Percentiles rank a stretch among this genome's conserved stretches.
phyloP scores from a whole-genome alignment of 176 grass and related monocot species.

The Aegilops longissima region DNA sequence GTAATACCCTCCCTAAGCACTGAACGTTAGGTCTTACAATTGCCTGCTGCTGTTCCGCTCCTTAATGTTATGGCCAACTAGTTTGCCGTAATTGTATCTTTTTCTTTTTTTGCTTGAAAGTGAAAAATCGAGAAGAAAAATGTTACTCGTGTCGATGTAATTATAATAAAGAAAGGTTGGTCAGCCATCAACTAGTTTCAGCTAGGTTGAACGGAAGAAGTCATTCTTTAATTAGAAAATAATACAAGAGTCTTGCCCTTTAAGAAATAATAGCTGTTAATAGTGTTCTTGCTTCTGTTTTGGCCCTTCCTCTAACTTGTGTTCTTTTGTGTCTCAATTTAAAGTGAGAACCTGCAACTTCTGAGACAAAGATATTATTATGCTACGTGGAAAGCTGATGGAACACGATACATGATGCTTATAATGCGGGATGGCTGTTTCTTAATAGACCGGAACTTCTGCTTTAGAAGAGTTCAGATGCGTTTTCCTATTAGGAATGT shows the following conservation, averaged over 20 bases:
- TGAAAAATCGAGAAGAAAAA: neutral
- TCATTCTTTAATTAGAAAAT: neutral
- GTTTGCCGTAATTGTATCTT: neutral
- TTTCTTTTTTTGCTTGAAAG: neutral
- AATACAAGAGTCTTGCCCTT: neutral
- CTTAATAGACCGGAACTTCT: constrained; percentile 86
- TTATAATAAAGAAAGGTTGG: constrained; percentile 2
- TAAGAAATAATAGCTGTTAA: neutral
- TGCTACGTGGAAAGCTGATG: constrained; percentile 98
- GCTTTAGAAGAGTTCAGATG: constrained; percentile 95
- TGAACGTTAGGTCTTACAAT: neutral
- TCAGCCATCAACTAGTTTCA: constrained; percentile 1
- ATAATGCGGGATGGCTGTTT: constrained; percentile 72
- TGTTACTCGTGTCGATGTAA: neutral
- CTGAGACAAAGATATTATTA: constrained; percentile 94
- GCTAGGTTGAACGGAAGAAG: neutral
- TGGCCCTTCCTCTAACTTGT: neutral
- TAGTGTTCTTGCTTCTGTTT: neutral
- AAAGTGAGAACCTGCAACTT: constrained; percentile 87
- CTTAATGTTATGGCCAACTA: neutral
- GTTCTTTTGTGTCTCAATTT: constrained; percentile 30
- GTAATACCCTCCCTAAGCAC: neutral
- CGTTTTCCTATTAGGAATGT: constrained; percentile 74
- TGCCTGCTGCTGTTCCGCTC: neutral
- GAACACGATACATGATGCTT: constrained; percentile 98